A percentile compares a stretch with the other conserved stretches of the same genome.
Evolutionary conservation across 495 filamentous ascomycete species (phyloP).

Genomic region (Staphylotrichum tortipilum): DNA sequence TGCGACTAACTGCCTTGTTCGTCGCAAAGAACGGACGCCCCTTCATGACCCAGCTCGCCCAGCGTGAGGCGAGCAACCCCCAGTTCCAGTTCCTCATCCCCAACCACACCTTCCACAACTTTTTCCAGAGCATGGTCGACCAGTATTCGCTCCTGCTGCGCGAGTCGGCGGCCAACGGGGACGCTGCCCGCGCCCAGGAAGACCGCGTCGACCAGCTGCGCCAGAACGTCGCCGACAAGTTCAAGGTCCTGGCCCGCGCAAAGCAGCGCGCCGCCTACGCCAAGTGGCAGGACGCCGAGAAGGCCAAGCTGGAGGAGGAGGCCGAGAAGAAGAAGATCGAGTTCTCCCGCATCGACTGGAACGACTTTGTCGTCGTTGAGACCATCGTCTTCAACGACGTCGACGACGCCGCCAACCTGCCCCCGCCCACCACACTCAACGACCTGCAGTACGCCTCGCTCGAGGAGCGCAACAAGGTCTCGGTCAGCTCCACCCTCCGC

Average conservation of each 20-base stretch:
- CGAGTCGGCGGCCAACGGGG: slow-evolving; percentile 57
- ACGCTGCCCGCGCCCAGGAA: slow-evolving; percentile 57
- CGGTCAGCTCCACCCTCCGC: slow-evolving; percentile 67
- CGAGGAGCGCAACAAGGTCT: slow-evolving; percentile 87
- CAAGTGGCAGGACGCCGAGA: slow-evolving; percentile 76
- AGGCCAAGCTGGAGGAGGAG: slow-evolving; percentile 80
- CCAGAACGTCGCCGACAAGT: slow-evolving; percentile 70
- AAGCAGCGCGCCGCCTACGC: slow-evolving; percentile 80
- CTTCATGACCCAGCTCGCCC: slow-evolving; percentile 80
- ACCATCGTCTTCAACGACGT: slow-evolving; percentile 88
- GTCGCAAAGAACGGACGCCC: slow-evolving; percentile 83
- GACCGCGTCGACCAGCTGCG: slow-evolving; percentile 65
- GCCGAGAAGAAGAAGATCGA: slow-evolving; percentile 75
- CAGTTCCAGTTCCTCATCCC: slow-evolving; percentile 97
- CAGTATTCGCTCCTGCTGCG: slow-evolving; percentile 83
- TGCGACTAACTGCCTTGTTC: slow-evolving; percentile 81
- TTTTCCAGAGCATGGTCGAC: slow-evolving; percentile 83
- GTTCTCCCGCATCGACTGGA: slow-evolving; percentile 94
- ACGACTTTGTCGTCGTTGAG: slow-evolving; percentile 93
- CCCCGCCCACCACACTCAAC: slow-evolving; percentile 77
- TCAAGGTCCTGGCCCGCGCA: slow-evolving; percentile 68
- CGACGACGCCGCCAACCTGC: slow-evolving; percentile 79
- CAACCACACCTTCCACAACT: slow-evolving; percentile 91
- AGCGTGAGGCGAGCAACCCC: slow-evolving; percentile 81
- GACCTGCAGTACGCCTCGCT: slow-evolving; percentile 90